Evolutionary conservation across 345 rosid species (phyloP).

Genomic region (Heritiera fomes): DNA sequence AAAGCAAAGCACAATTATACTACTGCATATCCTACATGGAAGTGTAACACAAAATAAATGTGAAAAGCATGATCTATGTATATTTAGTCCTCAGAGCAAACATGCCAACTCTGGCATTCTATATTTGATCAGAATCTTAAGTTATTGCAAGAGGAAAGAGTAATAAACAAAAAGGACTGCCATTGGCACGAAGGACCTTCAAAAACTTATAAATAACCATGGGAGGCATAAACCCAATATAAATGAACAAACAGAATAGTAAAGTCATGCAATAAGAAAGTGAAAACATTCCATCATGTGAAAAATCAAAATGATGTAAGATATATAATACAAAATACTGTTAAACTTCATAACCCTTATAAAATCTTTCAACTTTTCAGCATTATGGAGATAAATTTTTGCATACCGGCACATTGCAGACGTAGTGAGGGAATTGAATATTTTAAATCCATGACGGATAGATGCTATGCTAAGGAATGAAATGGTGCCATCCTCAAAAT

Average conservation of each 20-base stretch:
- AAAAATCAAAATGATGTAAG: neutral
- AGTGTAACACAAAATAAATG: neutral
- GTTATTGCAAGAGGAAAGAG: neutral
- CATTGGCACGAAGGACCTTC: neutral
- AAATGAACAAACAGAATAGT: neutral
- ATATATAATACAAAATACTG: neutral
- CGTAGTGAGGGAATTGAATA: conserved; percentile 68
- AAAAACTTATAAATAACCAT: neutral
- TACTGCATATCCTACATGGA: neutral
- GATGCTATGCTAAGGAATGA: conserved; percentile 91
- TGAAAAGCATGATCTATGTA: conserved; percentile 4
- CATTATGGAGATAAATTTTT: conserved; percentile 8
- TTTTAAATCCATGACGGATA: conserved; percentile 70
- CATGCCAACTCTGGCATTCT: neutral
- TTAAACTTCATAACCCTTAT: neutral
- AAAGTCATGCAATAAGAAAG: neutral
- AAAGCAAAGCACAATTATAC: conserved; percentile 7
- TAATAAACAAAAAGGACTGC: neutral
- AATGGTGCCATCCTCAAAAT: conserved; percentile 87
- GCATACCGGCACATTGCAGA: conserved; percentile 68
- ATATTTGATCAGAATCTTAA: neutral
- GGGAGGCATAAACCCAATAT: conserved; percentile 2
- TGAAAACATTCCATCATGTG: neutral
- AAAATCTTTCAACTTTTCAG: conserved; percentile 6
- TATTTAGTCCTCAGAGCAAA: neutral